Conservation (phyloP, 2,329 filamentous ascomycete genomes). For the Xylariomycetidae sp. region DNA sequence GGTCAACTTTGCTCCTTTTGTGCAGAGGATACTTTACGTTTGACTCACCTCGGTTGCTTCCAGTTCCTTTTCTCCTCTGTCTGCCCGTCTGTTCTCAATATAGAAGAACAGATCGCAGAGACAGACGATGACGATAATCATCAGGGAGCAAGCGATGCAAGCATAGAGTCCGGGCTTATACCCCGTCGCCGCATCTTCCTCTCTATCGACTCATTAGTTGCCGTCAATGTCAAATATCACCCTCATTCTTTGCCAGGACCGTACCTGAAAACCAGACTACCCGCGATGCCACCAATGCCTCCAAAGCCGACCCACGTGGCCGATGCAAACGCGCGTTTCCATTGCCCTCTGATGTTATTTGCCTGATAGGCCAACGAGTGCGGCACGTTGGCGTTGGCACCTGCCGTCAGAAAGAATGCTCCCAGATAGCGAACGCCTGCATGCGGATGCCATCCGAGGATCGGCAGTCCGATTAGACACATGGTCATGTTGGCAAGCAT, state of each 20-base stretch:
- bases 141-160: constrained; percentile 45
- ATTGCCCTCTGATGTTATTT: constrained; percentile 84
- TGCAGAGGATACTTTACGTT: not conserved
- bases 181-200: constrained; percentile 42
- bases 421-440: constrained; percentile 64
- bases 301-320: constrained; percentile 73
- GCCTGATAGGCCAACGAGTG: constrained; percentile 74
- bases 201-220: too few relatives aligned
- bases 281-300: constrained; percentile 73
- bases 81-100: constrained; percentile 43
- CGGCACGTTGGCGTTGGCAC: constrained; percentile 74
- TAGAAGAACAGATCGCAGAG: constrained; percentile 37
- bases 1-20: not conserved
- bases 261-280: constrained; percentile 64
- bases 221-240: too few relatives aligned
- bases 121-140: constrained; percentile 42
- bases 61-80: constrained; percentile 48
- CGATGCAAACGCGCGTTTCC: constrained; percentile 78
- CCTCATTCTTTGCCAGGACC: not conserved
- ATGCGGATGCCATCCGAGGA: constrained; percentile 63
- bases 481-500: constrained; percentile 62
- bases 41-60: constrained; percentile 46
- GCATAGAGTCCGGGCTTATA: constrained; percentile 54
- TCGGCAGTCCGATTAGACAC: constrained; percentile 63
- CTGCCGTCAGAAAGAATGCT: constrained; percentile 71